Conservation (phyloP, 495 filamentous ascomycete genomes). For the Neurospora intermedia region DNA sequence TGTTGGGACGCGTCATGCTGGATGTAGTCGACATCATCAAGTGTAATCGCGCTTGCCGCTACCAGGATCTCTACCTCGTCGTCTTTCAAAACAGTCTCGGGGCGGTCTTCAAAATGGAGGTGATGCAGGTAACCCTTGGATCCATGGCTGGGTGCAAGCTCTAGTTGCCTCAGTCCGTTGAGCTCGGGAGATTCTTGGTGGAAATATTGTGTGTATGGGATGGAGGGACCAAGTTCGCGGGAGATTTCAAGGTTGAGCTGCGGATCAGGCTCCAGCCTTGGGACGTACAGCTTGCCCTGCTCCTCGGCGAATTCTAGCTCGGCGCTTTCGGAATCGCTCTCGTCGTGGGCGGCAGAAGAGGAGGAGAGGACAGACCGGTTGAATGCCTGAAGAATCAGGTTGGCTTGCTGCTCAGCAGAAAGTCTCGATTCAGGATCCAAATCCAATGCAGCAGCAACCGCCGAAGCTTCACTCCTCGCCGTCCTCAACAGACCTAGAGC, state of each 20-base stretch:
- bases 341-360: not conserved
- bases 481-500: slow-evolving; percentile 29
- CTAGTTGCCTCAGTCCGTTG: slow-evolving; percentile 14
- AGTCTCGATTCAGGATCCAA: slow-evolving; percentile 23
- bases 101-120: slow-evolving; percentile 23
- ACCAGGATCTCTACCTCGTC: slow-evolving; percentile 35
- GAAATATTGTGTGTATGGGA: slow-evolving; percentile 24
- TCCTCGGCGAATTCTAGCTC: slow-evolving; percentile 32
- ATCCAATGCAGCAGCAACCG: slow-evolving; percentile 25
- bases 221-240: slow-evolving; percentile 22
- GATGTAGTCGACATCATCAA: slow-evolving; percentile 30
- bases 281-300: slow-evolving; percentile 23
- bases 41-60: slow-evolving; percentile 16
- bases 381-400: slow-evolving; percentile 22
- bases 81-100: slow-evolving; percentile 9
- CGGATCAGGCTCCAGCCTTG: slow-evolving; percentile 27
- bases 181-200: slow-evolving; percentile 6
- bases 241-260: slow-evolving; percentile 27
- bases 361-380: slow-evolving; percentile 11
- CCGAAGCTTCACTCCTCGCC: slow-evolving; percentile 24
- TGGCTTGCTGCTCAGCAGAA: slow-evolving; percentile 13
- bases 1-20: slow-evolving; percentile 9
- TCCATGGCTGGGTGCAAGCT: slow-evolving; percentile 5
- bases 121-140: slow-evolving; percentile 4
- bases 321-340: slow-evolving; percentile 7